Conservation (phyloP, 2,329 filamentous ascomycete species). For the Ophiocordyceps sinensis region DNA sequence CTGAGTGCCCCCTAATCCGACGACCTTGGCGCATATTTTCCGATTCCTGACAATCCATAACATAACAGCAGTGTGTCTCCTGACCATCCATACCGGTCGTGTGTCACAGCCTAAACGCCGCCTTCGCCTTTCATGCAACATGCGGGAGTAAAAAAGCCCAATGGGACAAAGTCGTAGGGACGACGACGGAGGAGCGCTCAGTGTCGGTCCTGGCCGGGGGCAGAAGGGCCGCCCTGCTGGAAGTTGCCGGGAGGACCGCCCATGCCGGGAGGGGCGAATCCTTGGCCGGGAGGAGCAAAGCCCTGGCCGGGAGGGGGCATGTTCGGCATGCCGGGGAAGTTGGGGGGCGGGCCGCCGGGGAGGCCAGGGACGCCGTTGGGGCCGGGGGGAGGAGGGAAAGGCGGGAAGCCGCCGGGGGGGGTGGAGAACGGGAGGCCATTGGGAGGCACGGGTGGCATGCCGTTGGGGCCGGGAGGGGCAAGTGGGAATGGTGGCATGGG, state of each 20-base stretch:
- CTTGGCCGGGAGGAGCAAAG: conserved; percentile 28
- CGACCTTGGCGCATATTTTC: neutral
- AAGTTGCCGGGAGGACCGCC: conserved; percentile 14
- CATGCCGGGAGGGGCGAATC: conserved; percentile 23
- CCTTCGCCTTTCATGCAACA: conserved; percentile 13
- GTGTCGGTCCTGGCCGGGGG: conserved; percentile 25
- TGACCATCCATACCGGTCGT: neutral
- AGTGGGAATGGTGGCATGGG: conserved; percentile 28
- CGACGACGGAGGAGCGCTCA: conserved; percentile 7
- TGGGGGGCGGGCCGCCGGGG: conserved; percentile 12
- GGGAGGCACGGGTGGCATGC: conserved; percentile 22
- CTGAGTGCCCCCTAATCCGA: no score
- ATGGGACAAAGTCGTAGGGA: neutral
- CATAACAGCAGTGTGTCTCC: conserved; percentile 1
- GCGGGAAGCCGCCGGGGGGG: conserved; percentile 17
- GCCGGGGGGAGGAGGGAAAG: conserved; percentile 26
- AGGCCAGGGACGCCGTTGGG: conserved; percentile 5
- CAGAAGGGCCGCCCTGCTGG: conserved; percentile 17
- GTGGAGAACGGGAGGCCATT: conserved; percentile 22
- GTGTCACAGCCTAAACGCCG: conserved; percentile 15
- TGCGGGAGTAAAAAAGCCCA: conserved; percentile 4
- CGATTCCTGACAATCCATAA: neutral
- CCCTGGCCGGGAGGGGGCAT: conserved; percentile 27
- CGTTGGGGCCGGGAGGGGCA: conserved; percentile 25
- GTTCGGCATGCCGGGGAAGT: conserved; percentile 19